Evolutionary conservation across 2,329 filamentous ascomycete species (phyloP), one percentile per base, ranked within the genome.

Genomic region (Talaromyces sp.): DNA sequence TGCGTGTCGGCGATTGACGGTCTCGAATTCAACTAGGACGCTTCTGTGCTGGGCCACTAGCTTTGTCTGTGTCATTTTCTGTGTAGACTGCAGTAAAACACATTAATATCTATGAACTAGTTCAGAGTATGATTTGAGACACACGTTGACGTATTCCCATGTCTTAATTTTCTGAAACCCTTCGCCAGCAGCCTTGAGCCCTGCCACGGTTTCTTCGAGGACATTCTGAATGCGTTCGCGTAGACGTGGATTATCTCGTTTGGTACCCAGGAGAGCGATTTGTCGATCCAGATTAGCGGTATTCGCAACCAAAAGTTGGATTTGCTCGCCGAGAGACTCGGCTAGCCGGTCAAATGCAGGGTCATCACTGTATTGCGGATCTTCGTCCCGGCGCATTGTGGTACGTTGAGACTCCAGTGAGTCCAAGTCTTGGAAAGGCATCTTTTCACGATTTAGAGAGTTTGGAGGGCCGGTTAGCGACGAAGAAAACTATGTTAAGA

Each of bases 11-110:
- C 91, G 86, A 75, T 97, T 94, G n/a, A 97, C 84, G 50, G 82
- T 82, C 76, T 97, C 93, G 75, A 99, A 99, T 65, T 97, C 92
- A 63, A 87, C 85, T 53, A 97, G 84, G 44, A 90, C 89, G 32
- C 89, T 84, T 69, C 92, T 89, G 79, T 97, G 97, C 71, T 97
- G 92, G 68, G 90, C 89, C 57, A 91, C 93, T 30, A 99, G 83
- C 73, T 97, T 97, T 64, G 93, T 90, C 68, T 97, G 93, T 19
- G 91, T 94, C 79, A 96, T 97, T 75, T 93, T 95, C 79, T 99
- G 94, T 49, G 91, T 89, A 55, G 93, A 90, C 91, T 96, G 55
- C 39, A 43, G 19, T 27, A 3, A 20, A 30, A 5, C 37, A 19
- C 6, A 42, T 56, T 40, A 52, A 65, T 52, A 42, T 22, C 4